Evolutionary conservation across 1,139 yeast genomes (phyloP).

Genomic region (Geotrichum bryndzae): DNA sequence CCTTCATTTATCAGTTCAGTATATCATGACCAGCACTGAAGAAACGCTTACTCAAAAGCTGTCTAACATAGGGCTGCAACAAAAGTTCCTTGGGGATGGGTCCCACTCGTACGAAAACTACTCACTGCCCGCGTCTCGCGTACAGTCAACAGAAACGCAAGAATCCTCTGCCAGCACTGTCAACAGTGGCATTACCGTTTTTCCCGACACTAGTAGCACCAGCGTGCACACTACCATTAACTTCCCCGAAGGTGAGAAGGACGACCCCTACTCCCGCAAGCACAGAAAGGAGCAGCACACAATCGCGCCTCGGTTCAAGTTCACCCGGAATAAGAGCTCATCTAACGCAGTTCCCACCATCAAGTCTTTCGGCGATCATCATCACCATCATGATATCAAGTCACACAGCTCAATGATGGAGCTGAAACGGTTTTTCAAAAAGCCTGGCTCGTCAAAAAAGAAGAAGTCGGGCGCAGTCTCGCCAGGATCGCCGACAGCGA

Average conservation of each 20-base stretch:
- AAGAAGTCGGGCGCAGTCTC: not conserved
- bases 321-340: conserved; percentile 24
- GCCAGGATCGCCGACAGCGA: not conserved
- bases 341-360: conserved; percentile 3
- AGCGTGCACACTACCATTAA: conserved; percentile 2
- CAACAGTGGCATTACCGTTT: conserved; percentile 7
- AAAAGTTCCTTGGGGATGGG: conserved; percentile 29
- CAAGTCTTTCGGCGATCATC: conserved; percentile 7
- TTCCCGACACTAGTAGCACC: conserved; percentile 12
- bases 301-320: conserved; percentile 36
- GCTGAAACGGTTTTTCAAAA: conserved; percentile 38
- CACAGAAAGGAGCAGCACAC: conserved; percentile 31
- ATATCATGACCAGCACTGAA: not conserved
- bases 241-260: conserved; percentile 28
- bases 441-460: conserved; percentile 11
- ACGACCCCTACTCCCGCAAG: conserved; percentile 35
- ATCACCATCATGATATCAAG: conserved; percentile 17
- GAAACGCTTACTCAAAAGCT: conserved; percentile 17
- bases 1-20: not conserved
- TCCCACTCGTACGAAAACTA: conserved; percentile 32
- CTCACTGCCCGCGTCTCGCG: conserved; percentile 32
- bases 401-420: conserved; percentile 37
- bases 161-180: not conserved
- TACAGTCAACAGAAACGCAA: not conserved
- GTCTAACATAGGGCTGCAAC: conserved; percentile 23